Conservation (phyloP, 371 early-diverging fungal genomes). For the Apophysomyces sp. region DNA sequence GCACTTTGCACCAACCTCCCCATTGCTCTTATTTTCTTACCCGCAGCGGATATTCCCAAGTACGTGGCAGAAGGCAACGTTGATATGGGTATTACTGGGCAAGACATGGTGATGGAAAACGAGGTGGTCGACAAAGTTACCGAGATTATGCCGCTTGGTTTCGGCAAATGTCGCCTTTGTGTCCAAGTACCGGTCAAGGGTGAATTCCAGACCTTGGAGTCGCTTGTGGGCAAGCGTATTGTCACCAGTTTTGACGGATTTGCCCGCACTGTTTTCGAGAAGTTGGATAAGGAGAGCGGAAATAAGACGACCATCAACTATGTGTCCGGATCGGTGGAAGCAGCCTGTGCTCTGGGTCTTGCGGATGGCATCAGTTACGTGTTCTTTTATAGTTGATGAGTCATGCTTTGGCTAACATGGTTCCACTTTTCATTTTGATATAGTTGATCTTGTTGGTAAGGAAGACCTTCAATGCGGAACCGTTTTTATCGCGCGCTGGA, state of each 20-base stretch:
- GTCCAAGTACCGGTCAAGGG: constrained; percentile 76
- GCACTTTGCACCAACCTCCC: constrained; percentile 92
- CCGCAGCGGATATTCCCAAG: constrained; percentile 93
- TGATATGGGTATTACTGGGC: constrained; percentile 97
- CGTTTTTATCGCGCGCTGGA: too few relatives aligned
- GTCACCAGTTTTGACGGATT: constrained; percentile 89
- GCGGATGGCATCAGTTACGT: constrained; percentile 92
- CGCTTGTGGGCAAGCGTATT: constrained; percentile 89
- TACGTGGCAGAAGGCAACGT: constrained; percentile 94
- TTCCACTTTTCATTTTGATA: background rate
- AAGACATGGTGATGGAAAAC: constrained; percentile 89
- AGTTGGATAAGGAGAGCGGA: constrained; percentile 63
- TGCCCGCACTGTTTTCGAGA: constrained; percentile 64
- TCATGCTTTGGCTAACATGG: background rate
- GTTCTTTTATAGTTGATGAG: background rate
- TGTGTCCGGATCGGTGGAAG: constrained; percentile 93
- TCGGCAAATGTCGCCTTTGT: constrained; percentile 89
- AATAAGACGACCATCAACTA: constrained; percentile 73
- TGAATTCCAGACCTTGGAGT: constrained; percentile 48
- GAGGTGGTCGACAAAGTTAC: constrained; percentile 69
- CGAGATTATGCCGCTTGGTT: constrained; percentile 77
- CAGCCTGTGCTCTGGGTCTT: constrained; percentile 93
- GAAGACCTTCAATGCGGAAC: background rate
- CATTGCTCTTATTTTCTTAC: constrained; percentile 90
- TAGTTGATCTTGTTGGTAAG: constrained; percentile 64